Evolutionary conservation across 2,329 filamentous ascomycete species (phyloP).

Genomic region (Nemania serpens): DNA sequence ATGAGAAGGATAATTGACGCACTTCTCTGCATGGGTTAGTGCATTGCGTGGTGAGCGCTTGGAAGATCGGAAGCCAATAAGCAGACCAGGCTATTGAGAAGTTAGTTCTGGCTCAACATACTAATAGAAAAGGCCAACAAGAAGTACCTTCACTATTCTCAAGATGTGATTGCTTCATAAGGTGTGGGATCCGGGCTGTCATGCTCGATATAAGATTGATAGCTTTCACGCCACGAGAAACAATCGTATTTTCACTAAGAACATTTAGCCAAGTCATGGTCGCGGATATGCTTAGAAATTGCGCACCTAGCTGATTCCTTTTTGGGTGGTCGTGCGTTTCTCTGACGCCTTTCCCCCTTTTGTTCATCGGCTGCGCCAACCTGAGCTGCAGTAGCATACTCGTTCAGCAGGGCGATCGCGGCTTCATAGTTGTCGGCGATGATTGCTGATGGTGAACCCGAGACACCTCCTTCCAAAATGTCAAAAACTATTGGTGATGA

Average conservation of each 20-base stretch:
- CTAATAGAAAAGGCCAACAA: neutral
- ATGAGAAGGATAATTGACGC: constrained; percentile 83
- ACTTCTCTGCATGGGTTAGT: constrained; percentile 94
- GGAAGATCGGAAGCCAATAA: constrained; percentile 96
- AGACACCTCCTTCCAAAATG: constrained; percentile 79
- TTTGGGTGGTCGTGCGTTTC: constrained; percentile 52
- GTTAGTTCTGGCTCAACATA: constrained; percentile 32
- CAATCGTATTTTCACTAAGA: constrained; percentile 68
- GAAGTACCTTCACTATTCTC: constrained; percentile 77
- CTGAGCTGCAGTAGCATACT: constrained; percentile 84
- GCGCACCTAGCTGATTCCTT: constrained; percentile 60
- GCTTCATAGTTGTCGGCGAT: constrained; percentile 96
- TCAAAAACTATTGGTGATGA: constrained; percentile 81
- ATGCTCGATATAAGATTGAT: constrained; percentile 81
- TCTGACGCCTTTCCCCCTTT: constrained; percentile 59
- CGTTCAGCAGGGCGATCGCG: constrained; percentile 80
- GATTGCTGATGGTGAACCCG: constrained; percentile 77
- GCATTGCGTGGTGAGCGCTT: constrained; percentile 85
- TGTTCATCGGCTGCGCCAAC: constrained; percentile 73
- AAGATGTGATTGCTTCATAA: constrained; percentile 92
- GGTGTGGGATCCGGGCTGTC: constrained; percentile 77
- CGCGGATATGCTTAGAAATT: neutral
- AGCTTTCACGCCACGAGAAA: constrained; percentile 78
- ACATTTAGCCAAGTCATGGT: constrained; percentile 24
- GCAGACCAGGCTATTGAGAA: constrained; percentile 81